Percentiles rank a stretch among this genome's conserved stretches.
phyloP scores from a whole-genome alignment of 2,329 filamentous ascomycete genomes.

The Neonectria sp. region DNA sequence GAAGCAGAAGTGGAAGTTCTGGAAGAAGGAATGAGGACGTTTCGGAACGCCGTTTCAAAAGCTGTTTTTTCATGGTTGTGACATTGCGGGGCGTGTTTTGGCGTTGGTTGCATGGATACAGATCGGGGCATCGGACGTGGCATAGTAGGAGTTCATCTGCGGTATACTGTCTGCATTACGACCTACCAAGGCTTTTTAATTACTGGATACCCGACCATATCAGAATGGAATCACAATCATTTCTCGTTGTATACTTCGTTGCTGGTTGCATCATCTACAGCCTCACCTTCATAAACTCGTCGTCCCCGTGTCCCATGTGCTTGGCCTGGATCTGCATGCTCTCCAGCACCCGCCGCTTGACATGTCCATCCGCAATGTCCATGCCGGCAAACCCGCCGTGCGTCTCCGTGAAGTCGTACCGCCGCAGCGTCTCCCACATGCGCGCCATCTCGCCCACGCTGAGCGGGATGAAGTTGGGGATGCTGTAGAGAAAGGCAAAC shows the following conservation, averaged over 20 bases:
- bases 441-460: slow-evolving; percentile 72
- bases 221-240: slow-evolving; percentile 22
- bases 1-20: slow-evolving; percentile 49
- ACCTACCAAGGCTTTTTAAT: slow-evolving; percentile 5
- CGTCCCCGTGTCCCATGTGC: slow-evolving; percentile 62
- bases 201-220: slow-evolving; percentile 24
- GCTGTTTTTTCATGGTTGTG: neutral
- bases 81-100: slow-evolving; percentile 1
- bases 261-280: slow-evolving; percentile 25
- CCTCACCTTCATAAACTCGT: slow-evolving; percentile 55
- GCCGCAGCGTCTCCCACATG: slow-evolving; percentile 79
- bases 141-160: slow-evolving; percentile 17
- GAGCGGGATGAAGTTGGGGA: slow-evolving; percentile 82
- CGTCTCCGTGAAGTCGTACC: slow-evolving; percentile 74
- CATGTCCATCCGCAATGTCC: slow-evolving; percentile 70
- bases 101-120: slow-evolving; percentile 16
- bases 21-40: slow-evolving; percentile 44
- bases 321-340: slow-evolving; percentile 83
- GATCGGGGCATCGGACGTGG: slow-evolving; percentile 11
- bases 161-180: slow-evolving; percentile 11
- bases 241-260: neutral
- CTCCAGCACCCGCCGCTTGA: slow-evolving; percentile 78
- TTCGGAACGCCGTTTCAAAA: neutral
- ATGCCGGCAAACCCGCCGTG: slow-evolving; percentile 77
- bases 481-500: slow-evolving; percentile 84